Evolutionary conservation across 2,329 filamentous ascomycete species (phyloP), one percentile per base, ranked within the genome.

Genomic region (Cercospora beticola): DNA sequence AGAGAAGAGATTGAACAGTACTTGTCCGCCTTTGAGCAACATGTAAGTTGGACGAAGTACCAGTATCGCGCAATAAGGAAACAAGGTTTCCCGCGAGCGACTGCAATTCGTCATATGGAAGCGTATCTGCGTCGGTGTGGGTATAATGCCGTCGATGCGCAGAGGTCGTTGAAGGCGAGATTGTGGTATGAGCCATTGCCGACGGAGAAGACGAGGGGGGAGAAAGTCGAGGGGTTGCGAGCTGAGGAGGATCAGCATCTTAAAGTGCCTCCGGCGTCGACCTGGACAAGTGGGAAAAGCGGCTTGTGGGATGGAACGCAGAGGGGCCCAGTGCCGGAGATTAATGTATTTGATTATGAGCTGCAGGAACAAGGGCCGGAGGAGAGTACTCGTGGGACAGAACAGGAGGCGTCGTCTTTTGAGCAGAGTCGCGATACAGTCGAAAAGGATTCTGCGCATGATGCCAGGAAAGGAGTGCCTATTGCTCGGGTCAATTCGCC

Each of bases 61-160:
- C 56, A 49, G n/a, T 60, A 60, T 9, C 21, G 46, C 1, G 12
- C n/a, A 12, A 3, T 61, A 0, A 10, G 57, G 1, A 26, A 36
- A 2, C 36, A 54, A 9, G 64, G 64, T 5, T 21, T 54, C 2
- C 30, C 64, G 1, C 57, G 49, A 52, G 64, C 64, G 18, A 66
- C 64, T 18, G 57, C 46, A 2, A 16, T 62, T 4, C 58, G 64
- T 18, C 52, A 28, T 23, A 60, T 66, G 57, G 64, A 66, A 33
- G 18, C 46, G 6, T 49, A 56, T 16, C 36, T 66, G 16, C 43
- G 59, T 26, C 58, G 28, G 4, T 62, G 46, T 21, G 58, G 64
- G 1, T 66, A 66, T n/a, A 66, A 61, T 26, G 43, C n/a, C 1
- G 30, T 66, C 2, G 64, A 66, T 56, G 64, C 64, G 5, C 52